Conservation (phyloP, 2,329 filamentous ascomycete species). For the Cladorrhinum sp. region DNA sequence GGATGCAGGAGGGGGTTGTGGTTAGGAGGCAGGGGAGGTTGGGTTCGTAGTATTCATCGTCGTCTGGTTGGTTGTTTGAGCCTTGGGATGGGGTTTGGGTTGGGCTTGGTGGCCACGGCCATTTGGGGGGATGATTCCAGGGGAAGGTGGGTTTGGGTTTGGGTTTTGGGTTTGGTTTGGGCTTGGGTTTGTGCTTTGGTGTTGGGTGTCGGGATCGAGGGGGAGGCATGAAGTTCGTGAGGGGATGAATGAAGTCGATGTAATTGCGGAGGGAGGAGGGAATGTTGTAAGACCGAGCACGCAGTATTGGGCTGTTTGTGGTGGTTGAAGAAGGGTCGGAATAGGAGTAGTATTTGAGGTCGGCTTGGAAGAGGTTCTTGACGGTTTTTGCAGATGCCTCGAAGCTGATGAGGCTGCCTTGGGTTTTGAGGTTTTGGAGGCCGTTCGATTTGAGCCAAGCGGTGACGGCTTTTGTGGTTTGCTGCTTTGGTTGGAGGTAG, state of each 20-base stretch:
- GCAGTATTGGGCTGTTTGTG: constrained; percentile 35
- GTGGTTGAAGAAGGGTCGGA: constrained; percentile 26
- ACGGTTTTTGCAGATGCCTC: constrained; percentile 39
- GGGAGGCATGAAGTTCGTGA: constrained; percentile 49
- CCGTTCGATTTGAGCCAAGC: constrained; percentile 42
- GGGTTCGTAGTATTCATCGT: constrained; percentile 18
- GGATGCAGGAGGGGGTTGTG: constrained; percentile 42
- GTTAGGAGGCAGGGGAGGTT: constrained; percentile 32
- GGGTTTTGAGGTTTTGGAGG: constrained; percentile 32
- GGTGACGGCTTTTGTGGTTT: constrained; percentile 37
- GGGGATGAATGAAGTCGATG: constrained; percentile 47
- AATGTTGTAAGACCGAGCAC: constrained; percentile 44
- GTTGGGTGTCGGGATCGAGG: constrained; percentile 25
- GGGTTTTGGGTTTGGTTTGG: neutral
- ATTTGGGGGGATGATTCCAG: neutral
- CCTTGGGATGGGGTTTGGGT: neutral
- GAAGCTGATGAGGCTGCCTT: constrained; percentile 43
- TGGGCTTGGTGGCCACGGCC: neutral
- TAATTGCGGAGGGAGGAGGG: constrained; percentile 38
- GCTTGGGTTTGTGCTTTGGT: constrained; percentile 23
- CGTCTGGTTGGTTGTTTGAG: constrained; percentile 11
- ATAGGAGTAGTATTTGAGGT: constrained; percentile 42
- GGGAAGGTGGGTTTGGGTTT: neutral
- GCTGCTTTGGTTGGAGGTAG: constrained; percentile 36
- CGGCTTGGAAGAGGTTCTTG: constrained; percentile 41